A percentile compares a stretch with the other conserved stretches of the same genome.
phyloP scores from a whole-genome alignment of 176 grass and related monocot species.

The Triticum urartu region DNA sequence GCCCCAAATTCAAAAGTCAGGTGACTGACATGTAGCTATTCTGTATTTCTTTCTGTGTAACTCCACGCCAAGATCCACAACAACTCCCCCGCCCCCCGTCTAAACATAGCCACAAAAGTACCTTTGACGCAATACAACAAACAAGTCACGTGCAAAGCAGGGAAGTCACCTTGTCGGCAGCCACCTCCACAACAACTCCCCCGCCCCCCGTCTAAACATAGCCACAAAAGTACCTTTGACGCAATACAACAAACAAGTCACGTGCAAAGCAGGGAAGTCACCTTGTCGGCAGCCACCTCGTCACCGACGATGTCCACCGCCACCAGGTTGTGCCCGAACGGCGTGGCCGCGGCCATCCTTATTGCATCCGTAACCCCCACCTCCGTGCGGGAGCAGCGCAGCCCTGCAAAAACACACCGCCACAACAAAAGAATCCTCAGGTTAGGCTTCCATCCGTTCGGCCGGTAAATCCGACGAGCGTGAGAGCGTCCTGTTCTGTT shows the following conservation, averaged over 20 bases:
- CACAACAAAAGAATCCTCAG: neutral
- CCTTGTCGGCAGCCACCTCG: slow-evolving; percentile 11
- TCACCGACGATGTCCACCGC: neutral
- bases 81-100: neutral
- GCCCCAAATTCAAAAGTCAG: no score
- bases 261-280: neutral
- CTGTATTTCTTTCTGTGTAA: no score
- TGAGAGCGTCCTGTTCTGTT: neutral
- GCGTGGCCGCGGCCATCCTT: neutral
- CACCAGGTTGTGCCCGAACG: slow-evolving; percentile 31
- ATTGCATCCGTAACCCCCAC: neutral
- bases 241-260: slow-evolving; percentile 7
- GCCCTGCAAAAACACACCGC: neutral
- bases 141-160: neutral
- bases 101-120: neutral
- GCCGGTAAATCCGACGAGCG: neutral
- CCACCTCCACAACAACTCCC: neutral
- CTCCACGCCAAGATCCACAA: neutral
- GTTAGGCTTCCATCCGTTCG: neutral
- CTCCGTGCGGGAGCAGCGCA: slow-evolving; percentile 19
- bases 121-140: slow-evolving; percentile 7
- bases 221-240: neutral
- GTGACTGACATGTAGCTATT: no score
- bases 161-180: neutral
- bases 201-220: neutral